Evolutionary conservation across 2,329 filamentous ascomycete species (phyloP).

Genomic region (Phyllosticta citriasiana): DNA sequence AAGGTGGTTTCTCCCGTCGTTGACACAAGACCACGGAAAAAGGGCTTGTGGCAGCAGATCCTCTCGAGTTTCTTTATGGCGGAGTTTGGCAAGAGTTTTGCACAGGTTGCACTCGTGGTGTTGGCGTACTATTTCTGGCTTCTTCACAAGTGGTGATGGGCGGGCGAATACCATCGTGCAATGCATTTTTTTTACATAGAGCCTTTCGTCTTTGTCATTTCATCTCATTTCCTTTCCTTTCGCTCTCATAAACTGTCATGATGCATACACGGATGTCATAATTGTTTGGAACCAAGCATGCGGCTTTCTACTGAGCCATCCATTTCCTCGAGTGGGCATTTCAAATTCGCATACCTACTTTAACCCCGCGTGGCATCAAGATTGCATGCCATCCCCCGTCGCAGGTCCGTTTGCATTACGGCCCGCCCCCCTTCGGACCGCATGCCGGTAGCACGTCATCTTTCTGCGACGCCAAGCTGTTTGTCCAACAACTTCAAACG

Average conservation of each 20-base stretch:
- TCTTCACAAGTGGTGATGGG: conserved; percentile 32
- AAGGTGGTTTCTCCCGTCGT: conserved; percentile 18
- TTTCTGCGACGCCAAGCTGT: background rate
- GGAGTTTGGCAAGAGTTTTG: conserved; percentile 53
- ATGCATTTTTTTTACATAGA: background rate
- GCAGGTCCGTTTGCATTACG: background rate
- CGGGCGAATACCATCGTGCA: background rate
- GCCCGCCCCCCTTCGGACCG: background rate
- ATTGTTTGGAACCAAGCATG: background rate
- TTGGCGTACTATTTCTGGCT: conserved; percentile 57
- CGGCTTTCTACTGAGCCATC: background rate
- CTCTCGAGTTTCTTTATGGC: conserved; percentile 31
- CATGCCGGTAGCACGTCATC: background rate
- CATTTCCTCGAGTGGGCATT: no score
- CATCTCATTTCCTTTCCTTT: background rate
- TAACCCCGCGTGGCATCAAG: background rate
- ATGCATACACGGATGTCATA: background rate
- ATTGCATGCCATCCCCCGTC: background rate
- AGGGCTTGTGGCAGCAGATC: conserved; percentile 19
- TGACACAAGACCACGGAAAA: conserved; percentile 23
- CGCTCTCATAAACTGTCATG: background rate
- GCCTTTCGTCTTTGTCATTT: background rate
- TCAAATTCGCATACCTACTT: no score
- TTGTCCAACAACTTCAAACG: background rate
- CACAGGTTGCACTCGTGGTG: conserved; percentile 54